Base-by-base conservation (phyloP, 2,329 filamentous ascomycete genomes). In the Microdochium trichocladiopsis region DNA sequence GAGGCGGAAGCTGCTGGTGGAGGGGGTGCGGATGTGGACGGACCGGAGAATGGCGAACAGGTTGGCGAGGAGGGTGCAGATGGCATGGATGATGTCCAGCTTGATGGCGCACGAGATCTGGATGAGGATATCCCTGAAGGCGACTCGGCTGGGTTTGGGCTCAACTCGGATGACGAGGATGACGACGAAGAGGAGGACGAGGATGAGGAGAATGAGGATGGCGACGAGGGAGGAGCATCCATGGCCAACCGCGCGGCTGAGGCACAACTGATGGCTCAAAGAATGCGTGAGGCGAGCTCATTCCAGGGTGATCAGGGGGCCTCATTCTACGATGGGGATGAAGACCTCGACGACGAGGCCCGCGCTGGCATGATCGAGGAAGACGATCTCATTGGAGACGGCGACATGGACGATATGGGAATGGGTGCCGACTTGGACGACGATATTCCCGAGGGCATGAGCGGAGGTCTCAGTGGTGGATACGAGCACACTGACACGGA, bases 401-500 rank as follows among this genome's bases (percentile, higher is more conserved):
- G 52, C 47, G 72, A 75, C 56, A 72, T 81, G 71, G 77, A 77
- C 49, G 72, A 75, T 56, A 72, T 81, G 71, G 77, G 76, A 61
- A 84, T 86, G 79, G 83, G 80, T 50, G 82, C 77, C n/a, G 78
- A 90, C 62, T 73, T 90, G 41, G 87, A 90, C 64, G 84, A 83
- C 49, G 84, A 87, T 54, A 80, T 90, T 33, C 85, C 86, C 21
- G 84, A 87, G 54, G 83, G 77, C 10, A 79, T 82, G 61, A 73
- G 72, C 61, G 80, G 76, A 23, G 75, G 71, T 24, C 80, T 81
- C 59, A 45, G 41, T 12, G 41, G 41, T 21, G 41, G n/a, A 22
- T 90, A 90, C 70, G 87, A 91, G 71, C 87, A 90, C 64, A 90
- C 87, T 9, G 87, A 90, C 68, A 85, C 76, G 9, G 83, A 84